Base-by-base conservation (phyloP, 148 eudicot species). In the Nepenthes mirabilis region DNA sequence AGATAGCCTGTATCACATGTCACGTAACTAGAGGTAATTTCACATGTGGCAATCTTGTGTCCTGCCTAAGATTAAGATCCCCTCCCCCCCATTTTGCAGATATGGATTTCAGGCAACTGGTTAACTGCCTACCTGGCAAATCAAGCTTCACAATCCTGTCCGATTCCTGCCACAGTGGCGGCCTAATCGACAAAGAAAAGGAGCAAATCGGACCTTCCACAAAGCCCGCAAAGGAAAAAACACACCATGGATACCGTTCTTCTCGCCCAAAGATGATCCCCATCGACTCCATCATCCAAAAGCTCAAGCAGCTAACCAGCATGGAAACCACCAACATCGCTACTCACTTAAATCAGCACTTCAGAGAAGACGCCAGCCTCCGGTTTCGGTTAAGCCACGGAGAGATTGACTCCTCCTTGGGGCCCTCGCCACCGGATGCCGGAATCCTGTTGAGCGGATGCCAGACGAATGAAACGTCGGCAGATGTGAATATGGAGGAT, bases 161-260 rank as follows among this genome's bases (percentile, higher is more conserved):
- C 2, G 97, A 91, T 60, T 91, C 95, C 10, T 91, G 97, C 75
- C 93, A 87, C 74, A 91, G 95, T 65, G 95, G 97, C 2, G 97
- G 97, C 37, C 84, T 91, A 2, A 81, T 91, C 43, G 85, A 80
- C 14, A 80, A 83, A 47, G 87, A 83, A 33, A 77, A 83, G 62
- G 97, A 91, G 71, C 97, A 91, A 73, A 85, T 91, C 11, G 95
- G 97, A 36, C 93, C 84, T 43, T 75, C 83, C 64, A 47, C 67
- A 4, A 40, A 1, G 3, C 0, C 23, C 9, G 36, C 55, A 12
- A 23, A 58, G 2, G 14, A 36, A 11, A 6, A 23, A 6, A 36
- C 5, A 32, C 58, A 55, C 36, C 36, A 5, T 12, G n/a, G 55
- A 7, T n/a, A 5, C 35, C 58, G 33, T 34, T 34, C 8, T 10